Conservation (phyloP, 345 rosid species). For the Salix koriyanagi region DNA sequence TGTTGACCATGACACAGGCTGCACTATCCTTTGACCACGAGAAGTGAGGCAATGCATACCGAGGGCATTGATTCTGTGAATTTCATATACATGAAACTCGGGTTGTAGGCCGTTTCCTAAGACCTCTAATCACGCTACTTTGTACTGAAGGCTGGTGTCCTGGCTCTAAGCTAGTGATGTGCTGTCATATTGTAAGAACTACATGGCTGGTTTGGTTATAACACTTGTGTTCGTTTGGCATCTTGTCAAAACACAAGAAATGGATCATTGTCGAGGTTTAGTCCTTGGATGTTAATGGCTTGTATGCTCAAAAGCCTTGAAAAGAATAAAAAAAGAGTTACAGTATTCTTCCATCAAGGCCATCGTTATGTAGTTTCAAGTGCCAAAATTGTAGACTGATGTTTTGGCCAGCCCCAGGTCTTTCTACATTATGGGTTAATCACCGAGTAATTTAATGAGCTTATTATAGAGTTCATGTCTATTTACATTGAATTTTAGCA, state of each 20-base stretch:
- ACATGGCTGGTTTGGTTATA: not conserved
- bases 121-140: too few species aligned
- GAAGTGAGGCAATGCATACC: too few species aligned
- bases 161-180: not conserved
- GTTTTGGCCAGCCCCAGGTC: too few species aligned
- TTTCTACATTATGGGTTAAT: too few species aligned
- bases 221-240: not conserved
- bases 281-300: too few species aligned
- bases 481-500: not conserved
- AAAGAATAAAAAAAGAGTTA: not conserved
- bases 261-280: not conserved
- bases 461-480: not conserved
- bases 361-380: not conserved
- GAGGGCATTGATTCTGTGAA: not conserved
- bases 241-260: too few species aligned
- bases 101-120: not conserved
- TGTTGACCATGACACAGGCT: too few species aligned
- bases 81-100: not conserved
- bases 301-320: too few species aligned
- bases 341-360: not conserved
- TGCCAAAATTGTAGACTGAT: too few species aligned
- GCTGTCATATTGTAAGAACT: not conserved
- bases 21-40: not conserved
- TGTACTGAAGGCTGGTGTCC: not conserved
- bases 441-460: not conserved